phyloP scores from a whole-genome alignment of 139 green algal genomes.

The Chlamydomonas eustigma region DNA sequence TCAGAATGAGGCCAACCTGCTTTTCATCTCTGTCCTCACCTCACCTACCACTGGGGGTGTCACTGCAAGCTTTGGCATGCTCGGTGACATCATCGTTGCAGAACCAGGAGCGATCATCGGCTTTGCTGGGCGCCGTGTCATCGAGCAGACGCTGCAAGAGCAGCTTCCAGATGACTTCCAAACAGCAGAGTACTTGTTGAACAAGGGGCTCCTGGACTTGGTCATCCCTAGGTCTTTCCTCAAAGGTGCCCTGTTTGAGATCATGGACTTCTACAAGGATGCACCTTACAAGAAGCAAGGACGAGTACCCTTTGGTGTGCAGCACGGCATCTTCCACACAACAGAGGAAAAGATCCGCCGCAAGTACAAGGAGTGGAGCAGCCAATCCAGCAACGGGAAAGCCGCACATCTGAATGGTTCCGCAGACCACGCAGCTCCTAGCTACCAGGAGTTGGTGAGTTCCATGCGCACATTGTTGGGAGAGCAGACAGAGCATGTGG shows the following conservation, averaged over 20 bases:
- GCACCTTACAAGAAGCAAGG: slow-evolving; percentile 53
- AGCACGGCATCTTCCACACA: slow-evolving; percentile 46
- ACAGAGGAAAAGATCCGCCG: slow-evolving; percentile 39
- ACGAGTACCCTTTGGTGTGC: slow-evolving; percentile 47
- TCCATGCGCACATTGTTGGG: slow-evolving; percentile 15
- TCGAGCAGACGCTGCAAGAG: slow-evolving; percentile 63
- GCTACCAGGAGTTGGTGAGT: slow-evolving; percentile 33
- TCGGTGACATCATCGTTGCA: slow-evolving; percentile 60
- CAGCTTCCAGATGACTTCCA: slow-evolving; percentile 63
- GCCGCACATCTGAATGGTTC: background rate
- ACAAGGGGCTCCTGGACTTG: slow-evolving; percentile 58
- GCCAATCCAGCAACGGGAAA: background rate
- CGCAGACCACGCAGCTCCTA: slow-evolving; percentile 11
- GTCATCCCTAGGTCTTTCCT: slow-evolving; percentile 57
- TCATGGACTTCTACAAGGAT: slow-evolving; percentile 59
- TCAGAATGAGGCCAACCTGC: slow-evolving; percentile 60
- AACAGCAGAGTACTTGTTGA: slow-evolving; percentile 62
- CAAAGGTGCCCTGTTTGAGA: slow-evolving; percentile 61
- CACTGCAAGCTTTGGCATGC: slow-evolving; percentile 58
- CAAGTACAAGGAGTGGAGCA: slow-evolving; percentile 12
- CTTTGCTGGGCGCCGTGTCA: slow-evolving; percentile 56
- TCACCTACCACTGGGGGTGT: slow-evolving; percentile 58
- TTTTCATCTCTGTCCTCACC: slow-evolving; percentile 57
- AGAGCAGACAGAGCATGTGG: background rate
- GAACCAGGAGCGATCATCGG: slow-evolving; percentile 60